These are phyloP conservation scores for Pleomassaria siparia DNA, from an alignment of 2,329 filamentous ascomycete species.

Conservation along the genomic window DNA sequence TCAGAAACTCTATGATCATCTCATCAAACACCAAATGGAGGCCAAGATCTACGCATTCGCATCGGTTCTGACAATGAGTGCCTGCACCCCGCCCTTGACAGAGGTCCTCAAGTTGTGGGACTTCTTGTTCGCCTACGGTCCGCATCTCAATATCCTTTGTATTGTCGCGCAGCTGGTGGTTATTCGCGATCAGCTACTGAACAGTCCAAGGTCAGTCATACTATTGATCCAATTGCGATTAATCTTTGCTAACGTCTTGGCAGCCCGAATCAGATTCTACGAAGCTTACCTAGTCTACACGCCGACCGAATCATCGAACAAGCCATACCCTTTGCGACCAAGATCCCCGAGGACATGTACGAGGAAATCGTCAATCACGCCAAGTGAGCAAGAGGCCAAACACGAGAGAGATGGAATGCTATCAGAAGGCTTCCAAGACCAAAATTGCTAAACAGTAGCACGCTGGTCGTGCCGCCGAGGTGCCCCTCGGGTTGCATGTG, in stretches of 20 bases:
- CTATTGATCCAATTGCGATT: background rate
- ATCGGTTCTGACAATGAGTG: slow-evolving; percentile 89
- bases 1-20: slow-evolving; percentile 78
- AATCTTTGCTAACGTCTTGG: slow-evolving; percentile 19
- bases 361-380: slow-evolving; percentile 87
- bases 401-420: background rate
- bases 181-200: slow-evolving; percentile 80
- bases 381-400: slow-evolving; percentile 54
- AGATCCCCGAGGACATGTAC: slow-evolving; percentile 89
- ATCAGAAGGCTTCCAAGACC: background rate
- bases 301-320: slow-evolving; percentile 82
- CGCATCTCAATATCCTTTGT: slow-evolving; percentile 92
- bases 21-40: slow-evolving; percentile 82
- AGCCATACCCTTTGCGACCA: slow-evolving; percentile 82
- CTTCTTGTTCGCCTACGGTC: slow-evolving; percentile 93
- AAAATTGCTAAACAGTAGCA: background rate
- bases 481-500: background rate
- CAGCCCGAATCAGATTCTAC: slow-evolving; percentile 89
- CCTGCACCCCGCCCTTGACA: slow-evolving; percentile 90
- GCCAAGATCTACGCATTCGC: slow-evolving; percentile 97
- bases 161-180: slow-evolving; percentile 94
- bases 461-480: background rate
- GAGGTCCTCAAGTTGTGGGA: slow-evolving; percentile 96
- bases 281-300: slow-evolving; percentile 81
- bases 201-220: slow-evolving; percentile 71